These are phyloP conservation scores for Phytophthora sansomeana DNA, from an alignment of 352 stramenopile genomes.

Conservation along the genomic window DNA sequence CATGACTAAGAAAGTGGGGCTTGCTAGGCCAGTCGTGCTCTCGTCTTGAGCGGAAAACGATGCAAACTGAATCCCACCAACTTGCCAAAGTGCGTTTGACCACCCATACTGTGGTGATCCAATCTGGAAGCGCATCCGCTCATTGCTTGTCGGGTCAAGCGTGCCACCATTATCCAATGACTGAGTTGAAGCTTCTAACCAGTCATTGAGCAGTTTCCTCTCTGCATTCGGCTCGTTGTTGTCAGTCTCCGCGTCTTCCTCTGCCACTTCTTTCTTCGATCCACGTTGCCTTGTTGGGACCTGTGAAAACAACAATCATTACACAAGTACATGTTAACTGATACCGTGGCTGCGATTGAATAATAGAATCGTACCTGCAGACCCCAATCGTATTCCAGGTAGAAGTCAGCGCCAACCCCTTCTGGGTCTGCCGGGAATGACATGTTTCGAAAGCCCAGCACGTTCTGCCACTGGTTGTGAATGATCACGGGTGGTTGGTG, in stretches of 20 bases:
- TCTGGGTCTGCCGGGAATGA: constrained; percentile 56
- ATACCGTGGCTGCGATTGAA: neutral
- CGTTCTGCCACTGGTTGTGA: constrained; percentile 68
- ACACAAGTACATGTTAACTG: constrained; percentile 1
- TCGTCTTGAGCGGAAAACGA: constrained; percentile 46
- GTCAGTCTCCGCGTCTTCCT: constrained; percentile 3
- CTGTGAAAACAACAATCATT: constrained; percentile 8
- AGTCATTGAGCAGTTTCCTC: constrained; percentile 34
- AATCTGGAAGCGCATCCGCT: constrained; percentile 71
- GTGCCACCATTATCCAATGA: constrained; percentile 4
- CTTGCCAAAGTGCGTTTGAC: constrained; percentile 85
- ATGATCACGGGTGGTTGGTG: constrained; percentile 68
- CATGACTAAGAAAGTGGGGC: constrained; percentile 74
- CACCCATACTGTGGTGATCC: constrained; percentile 66
- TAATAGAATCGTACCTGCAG: constrained; percentile 33
- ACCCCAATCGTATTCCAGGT: constrained; percentile 83
- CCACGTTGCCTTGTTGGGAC: constrained; percentile 20
- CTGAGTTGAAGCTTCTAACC: constrained; percentile 44
- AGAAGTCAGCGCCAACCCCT: constrained; percentile 56
- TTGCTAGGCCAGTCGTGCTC: neutral
- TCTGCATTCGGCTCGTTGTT: constrained; percentile 10
- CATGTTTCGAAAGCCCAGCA: constrained; percentile 61
- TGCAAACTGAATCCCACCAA: constrained; percentile 85
- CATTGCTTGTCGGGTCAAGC: constrained; percentile 6
- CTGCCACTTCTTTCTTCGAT: neutral